phyloP scores from a whole-genome alignment of 1,284 basidiomycete genomes.

The Moniliophthora roreri region DNA sequence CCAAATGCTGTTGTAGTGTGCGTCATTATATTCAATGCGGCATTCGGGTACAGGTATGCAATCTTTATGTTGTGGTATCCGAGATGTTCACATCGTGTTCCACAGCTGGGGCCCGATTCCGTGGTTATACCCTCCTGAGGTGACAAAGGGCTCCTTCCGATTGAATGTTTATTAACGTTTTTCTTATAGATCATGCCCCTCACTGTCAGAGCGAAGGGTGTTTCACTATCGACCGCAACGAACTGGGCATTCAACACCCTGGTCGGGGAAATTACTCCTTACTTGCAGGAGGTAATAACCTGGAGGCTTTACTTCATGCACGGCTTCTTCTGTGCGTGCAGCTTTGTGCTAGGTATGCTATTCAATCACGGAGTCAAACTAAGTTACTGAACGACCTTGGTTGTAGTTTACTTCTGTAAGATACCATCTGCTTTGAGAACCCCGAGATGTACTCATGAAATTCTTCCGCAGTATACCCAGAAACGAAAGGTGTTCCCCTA shows the following conservation, averaged over 20 bases:
- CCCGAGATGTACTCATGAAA: constrained; percentile 1
- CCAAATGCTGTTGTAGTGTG: constrained; percentile 89
- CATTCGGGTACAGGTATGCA: constrained; percentile 78
- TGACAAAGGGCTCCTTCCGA: constrained; percentile 23
- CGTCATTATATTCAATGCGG: constrained; percentile 93
- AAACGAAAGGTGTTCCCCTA: constrained; percentile 76
- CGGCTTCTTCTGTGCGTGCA: constrained; percentile 89
- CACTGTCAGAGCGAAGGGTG: constrained; percentile 89
- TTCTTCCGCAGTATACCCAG: constrained; percentile 65
- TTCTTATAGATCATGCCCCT: constrained; percentile 83
- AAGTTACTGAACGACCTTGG: constrained; percentile 3
- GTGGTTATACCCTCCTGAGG: constrained; percentile 91
- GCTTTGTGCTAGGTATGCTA: constrained; percentile 73
- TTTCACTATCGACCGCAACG: constrained; percentile 84
- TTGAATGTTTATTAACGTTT: constrained; percentile 4
- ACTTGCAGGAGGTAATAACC: constrained; percentile 84
- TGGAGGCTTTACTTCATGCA: constrained; percentile 98
- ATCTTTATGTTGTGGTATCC: constrained; percentile 1
- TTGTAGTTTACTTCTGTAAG: constrained; percentile 74
- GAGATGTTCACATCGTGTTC: constrained; percentile 10
- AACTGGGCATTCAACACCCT: constrained; percentile 84
- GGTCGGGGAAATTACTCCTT: constrained; percentile 89
- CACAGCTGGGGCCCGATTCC: constrained; percentile 74
- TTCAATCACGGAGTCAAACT: not conserved
- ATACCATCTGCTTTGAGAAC: constrained; percentile 9